Evolutionary conservation across 192 early-diverging fungal species (phyloP).

Genomic region (Coemansia sp.): DNA sequence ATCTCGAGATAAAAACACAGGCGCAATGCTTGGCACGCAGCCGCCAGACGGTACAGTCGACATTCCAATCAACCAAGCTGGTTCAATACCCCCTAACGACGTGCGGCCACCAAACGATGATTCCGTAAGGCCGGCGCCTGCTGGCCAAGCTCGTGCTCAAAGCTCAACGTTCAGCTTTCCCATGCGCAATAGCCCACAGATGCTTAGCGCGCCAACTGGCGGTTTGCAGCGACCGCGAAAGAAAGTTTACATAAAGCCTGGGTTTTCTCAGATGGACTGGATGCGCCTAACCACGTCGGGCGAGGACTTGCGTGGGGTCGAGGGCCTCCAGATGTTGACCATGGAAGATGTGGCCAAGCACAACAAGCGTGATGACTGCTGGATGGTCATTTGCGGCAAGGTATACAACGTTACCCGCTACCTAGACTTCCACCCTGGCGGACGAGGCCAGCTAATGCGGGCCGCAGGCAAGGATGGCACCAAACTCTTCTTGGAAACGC

Average conservation of each 20-base stretch:
- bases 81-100: too few species aligned
- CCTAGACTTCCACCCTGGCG: slow-evolving; percentile 89
- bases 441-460: slow-evolving; percentile 69
- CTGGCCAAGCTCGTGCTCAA: too few species aligned
- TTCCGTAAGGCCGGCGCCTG: too few species aligned
- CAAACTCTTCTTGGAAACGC: slow-evolving; percentile 77
- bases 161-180: slow-evolving; percentile 29
- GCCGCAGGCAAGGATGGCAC: slow-evolving; percentile 92
- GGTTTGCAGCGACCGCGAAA: slow-evolving; percentile 34
- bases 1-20: too few species aligned
- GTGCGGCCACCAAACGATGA: too few species aligned
- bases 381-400: slow-evolving; percentile 86
- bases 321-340: slow-evolving; percentile 49
- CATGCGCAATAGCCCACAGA: slow-evolving; percentile 45
- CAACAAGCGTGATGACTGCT: slow-evolving; percentile 72
- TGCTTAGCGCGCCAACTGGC: slow-evolving; percentile 13
- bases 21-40: too few species aligned
- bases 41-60: too few species aligned
- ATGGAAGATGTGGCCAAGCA: slow-evolving; percentile 72
- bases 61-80: too few species aligned
- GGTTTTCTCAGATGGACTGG: slow-evolving; percentile 91
- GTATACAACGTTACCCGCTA: slow-evolving; percentile 92
- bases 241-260: slow-evolving; percentile 82
- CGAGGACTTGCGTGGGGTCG: slow-evolving; percentile 55
- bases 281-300: slow-evolving; percentile 75